Evolutionary conservation across 2,329 filamentous ascomycete genomes (phyloP).

Genomic region (Diaporthe humulicola): DNA sequence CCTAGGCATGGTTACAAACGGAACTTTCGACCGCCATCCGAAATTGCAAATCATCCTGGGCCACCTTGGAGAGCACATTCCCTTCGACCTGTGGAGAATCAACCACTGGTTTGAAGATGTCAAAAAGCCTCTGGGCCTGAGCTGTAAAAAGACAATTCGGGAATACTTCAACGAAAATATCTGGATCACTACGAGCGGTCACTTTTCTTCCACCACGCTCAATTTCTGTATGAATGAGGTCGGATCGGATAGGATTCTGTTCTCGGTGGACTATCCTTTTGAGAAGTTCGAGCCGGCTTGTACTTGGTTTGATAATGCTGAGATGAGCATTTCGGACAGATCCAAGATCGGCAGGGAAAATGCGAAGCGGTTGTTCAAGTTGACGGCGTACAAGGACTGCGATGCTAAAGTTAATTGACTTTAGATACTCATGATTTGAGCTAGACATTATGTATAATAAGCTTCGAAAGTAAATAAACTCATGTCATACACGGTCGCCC

Average conservation of each 20-base stretch:
- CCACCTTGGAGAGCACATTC: conserved; percentile 63
- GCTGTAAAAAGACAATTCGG: conserved; percentile 62
- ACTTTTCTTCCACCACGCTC: conserved; percentile 67
- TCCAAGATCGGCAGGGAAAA: conserved; percentile 59
- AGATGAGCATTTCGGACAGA: conserved; percentile 47
- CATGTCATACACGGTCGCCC: neutral
- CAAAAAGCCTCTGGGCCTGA: conserved; percentile 46
- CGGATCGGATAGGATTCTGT: conserved; percentile 63
- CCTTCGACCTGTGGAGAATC: conserved; percentile 63
- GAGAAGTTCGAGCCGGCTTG: conserved; percentile 60
- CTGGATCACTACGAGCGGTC: conserved; percentile 69
- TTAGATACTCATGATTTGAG: neutral
- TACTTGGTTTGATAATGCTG: conserved; percentile 51
- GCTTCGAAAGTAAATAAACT: neutral
- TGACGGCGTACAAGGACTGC: conserved; percentile 46
- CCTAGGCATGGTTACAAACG: conserved; percentile 64
- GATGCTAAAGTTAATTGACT: conserved; percentile 10
- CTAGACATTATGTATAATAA: neutral
- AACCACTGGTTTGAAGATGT: conserved; percentile 69
- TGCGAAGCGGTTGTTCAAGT: conserved; percentile 56
- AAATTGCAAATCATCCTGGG: conserved; percentile 61
- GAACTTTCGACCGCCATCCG: conserved; percentile 62
- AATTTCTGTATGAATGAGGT: conserved; percentile 64
- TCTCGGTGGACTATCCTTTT: conserved; percentile 67
- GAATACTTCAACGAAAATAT: conserved; percentile 69